These are phyloP conservation scores for Geotrichum phurueaensis DNA, from an alignment of 1,139 yeast species.

Conservation along the genomic window DNA sequence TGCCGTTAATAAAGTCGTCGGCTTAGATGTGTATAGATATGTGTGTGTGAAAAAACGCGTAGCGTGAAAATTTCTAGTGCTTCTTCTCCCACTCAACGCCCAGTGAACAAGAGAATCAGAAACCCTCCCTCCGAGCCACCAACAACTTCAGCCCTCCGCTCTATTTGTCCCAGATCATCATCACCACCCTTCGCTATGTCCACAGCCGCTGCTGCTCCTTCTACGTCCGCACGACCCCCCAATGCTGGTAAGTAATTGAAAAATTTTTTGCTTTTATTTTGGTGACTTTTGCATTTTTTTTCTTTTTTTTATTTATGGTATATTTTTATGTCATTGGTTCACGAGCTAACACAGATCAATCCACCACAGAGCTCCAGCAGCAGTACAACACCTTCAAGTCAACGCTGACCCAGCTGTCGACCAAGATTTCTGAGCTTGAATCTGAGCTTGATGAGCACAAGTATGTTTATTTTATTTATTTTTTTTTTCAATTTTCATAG, in stretches of 20 bases:
- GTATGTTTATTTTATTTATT: conserved; percentile 18
- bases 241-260: conserved; percentile 16
- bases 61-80: too few relatives aligned
- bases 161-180: neutral
- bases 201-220: neutral
- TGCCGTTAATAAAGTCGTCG: neutral
- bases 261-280: neutral
- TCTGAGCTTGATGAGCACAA: conserved; percentile 40
- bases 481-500: conserved; percentile 4
- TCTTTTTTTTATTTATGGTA: too few relatives aligned
- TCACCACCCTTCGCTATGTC: neutral
- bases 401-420: conserved; percentile 34
- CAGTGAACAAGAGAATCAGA: neutral
- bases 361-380: conserved; percentile 34
- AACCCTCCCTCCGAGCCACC: neutral
- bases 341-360: neutral
- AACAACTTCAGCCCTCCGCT: neutral
- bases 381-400: conserved; percentile 41
- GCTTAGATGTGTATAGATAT: neutral
- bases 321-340: neutral
- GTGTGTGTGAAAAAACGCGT: too few relatives aligned
- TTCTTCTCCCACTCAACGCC: too few relatives aligned
- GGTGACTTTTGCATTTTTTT: neutral
- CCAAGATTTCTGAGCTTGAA: conserved; percentile 41
- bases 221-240: conserved; percentile 8